Evolutionary conservation across 192 early-diverging fungal genomes (phyloP), one percentile per base, ranked within the genome.

Genomic region (Rhizophagus sp.): DNA sequence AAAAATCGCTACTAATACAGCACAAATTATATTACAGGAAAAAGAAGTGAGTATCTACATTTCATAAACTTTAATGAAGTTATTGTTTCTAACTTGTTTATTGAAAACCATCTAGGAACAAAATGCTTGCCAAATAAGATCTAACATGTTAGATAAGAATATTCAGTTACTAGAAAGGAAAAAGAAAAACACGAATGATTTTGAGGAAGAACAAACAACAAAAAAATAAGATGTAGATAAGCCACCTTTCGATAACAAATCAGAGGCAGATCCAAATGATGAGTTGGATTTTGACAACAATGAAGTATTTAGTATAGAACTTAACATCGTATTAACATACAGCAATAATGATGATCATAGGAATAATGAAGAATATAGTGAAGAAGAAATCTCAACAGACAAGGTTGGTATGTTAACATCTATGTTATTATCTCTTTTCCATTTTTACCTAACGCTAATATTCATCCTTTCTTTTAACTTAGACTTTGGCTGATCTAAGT

Each of bases 371-470:
- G 74, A 76, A 39, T 76, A 76, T 36, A 41, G 50, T 8, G 74
- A 76, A 64, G 74, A 76, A 76, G 74, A 76, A 76, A 76, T 63
- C 52, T 76, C 62, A 76, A 76, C 62, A 76, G 74, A 63, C 36
- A 76, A 76, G 62, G 61, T 61, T 76, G 44, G 74, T 76, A 76
- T 76, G 64, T 76, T 76, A 73, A 70, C n/a, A 70, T 70, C 34
- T 41, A 70, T 70, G 39, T 44, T 70, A 70, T 70, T 70, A 39
- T 70, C 67, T 69, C 67, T 74, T 74, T 74, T 61, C 49, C 47
- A 30, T 30, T 30, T 30, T 30, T 30, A 30, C 30, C 30, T 30
- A 1, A 30, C 30, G 30, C 30, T 74, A 74, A 74, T 74, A 74
- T 74, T 68, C 10, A 74, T 61, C 50, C 50, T 74, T 57, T 74